Conservation (phyloP, 2,329 filamentous ascomycete species). For the Botrytis tulipae region DNA sequence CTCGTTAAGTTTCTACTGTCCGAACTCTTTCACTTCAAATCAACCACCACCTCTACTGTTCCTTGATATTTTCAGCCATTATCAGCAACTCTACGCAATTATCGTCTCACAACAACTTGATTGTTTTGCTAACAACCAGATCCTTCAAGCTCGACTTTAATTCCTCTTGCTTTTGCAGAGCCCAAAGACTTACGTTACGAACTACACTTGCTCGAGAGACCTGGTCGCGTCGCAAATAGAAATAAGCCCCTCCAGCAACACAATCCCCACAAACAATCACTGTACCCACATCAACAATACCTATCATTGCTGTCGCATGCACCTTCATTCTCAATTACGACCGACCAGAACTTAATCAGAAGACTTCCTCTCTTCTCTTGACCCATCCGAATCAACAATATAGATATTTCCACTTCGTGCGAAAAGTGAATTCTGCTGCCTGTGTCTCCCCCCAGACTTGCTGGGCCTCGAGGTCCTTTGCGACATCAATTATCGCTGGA, state of each 20-base stretch:
- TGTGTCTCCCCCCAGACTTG: slow-evolving; percentile 23
- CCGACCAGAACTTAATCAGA: neutral
- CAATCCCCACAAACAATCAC: slow-evolving; percentile 17
- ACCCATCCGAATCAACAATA: neutral
- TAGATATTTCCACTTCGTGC: slow-evolving; percentile 14
- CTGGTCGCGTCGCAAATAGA: slow-evolving; percentile 17
- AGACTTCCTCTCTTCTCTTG: neutral
- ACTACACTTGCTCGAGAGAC: slow-evolving; percentile 2
- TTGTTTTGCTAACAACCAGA: neutral
- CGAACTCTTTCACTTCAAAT: slow-evolving; percentile 7
- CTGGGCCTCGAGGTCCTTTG: slow-evolving; percentile 26
- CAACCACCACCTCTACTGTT: neutral
- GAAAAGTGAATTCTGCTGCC: slow-evolving; percentile 19
- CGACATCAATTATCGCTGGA: slow-evolving; percentile 24
- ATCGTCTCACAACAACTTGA: neutral
- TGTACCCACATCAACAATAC: slow-evolving; percentile 21
- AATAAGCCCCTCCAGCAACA: slow-evolving; percentile 16
- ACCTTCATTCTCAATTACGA: slow-evolving; percentile 8
- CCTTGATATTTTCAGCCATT: slow-evolving; percentile 1
- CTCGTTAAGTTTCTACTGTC: slow-evolving; percentile 7
- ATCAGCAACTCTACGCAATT: neutral
- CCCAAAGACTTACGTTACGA: neutral
- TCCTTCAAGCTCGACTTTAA: neutral
- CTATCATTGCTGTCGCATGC: slow-evolving; percentile 21
- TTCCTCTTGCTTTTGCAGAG: slow-evolving; percentile 5